Base-by-base conservation (phyloP, 73 alveolate genomes). In the Halteria grandinella region DNA sequence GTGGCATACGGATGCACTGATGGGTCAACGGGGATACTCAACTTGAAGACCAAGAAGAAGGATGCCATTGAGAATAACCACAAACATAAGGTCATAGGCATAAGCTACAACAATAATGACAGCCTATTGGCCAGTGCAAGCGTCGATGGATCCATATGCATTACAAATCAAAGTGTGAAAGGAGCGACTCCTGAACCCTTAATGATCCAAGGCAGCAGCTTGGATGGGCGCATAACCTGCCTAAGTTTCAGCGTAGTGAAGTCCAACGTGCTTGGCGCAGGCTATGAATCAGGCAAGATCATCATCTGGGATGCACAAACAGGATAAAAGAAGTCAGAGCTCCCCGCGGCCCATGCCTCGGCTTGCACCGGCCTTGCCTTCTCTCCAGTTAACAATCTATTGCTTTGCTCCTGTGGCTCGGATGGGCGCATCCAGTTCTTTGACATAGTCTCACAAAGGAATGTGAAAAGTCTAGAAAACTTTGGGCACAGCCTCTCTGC, bases 371-470 rank as follows among this genome's bases (percentile, higher is more conserved):
- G 88, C 0, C 29, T 89, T 15, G 77, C 93, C 11, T 89, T 89
- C 39, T 82, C 93, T n/a, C 91, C 96, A 15, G 89, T 85, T 0
- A 89, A 89, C 63, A 84, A 86, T 48, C 39, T 89, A 63, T 55
- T 89, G 34, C 55, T 86, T 52, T 53, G 86, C 25, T 63, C 93
- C n/a, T 78, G 78, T 27, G 92, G 93, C 1, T 53, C 62, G 14
- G 96, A 89, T 63, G 81, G 72, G 4, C 71, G 66, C 55, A 78
- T 89, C n/a, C 27, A 85, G 23, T 89, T 89, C 55, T 89, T 75
- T 70, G 96, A 89, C 50, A 85, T 76, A 11, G 59, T 77, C 12
- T 86, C 80, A 24, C 39, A 37, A 20, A 89, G 50, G 48, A 60
- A 62, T 0, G 96, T 89, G 0, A 88, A 89, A 43, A 89, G 84